Percentiles rank a stretch among this genome's conserved stretches.
Evolutionary conservation across 805 yeast genomes (phyloP).

Genomic region (Metschnikowia aberdeeniae): DNA sequence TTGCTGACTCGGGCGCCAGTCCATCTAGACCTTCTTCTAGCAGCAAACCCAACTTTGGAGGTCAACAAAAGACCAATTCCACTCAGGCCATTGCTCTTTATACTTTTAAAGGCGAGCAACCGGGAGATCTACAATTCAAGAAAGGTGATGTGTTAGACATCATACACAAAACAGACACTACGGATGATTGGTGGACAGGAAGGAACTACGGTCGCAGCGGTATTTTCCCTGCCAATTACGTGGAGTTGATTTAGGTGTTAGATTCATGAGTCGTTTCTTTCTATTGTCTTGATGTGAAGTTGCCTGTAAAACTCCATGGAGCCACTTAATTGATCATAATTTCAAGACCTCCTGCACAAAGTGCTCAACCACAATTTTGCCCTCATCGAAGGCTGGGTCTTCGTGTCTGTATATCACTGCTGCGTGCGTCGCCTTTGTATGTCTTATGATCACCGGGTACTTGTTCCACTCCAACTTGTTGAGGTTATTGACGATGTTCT

Average conservation of each 20-base stretch:
- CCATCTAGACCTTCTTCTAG: conserved; percentile 35
- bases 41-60: conserved; percentile 40
- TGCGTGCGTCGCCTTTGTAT: conserved; percentile 70
- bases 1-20: conserved; percentile 25
- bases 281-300: too few species aligned
- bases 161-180: conserved; percentile 77
- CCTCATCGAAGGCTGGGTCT: conserved; percentile 56
- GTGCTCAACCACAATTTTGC: conserved; percentile 62
- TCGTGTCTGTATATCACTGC: conserved; percentile 70
- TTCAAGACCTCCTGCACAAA: conserved; percentile 44
- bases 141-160: conserved; percentile 93
- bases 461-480: conserved; percentile 14
- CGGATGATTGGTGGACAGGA: conserved; percentile 99
- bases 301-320: too few species aligned
- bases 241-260: conserved; percentile 55
- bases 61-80: conserved; percentile 35
- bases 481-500: conserved; percentile 6
- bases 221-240: conserved; percentile 96
- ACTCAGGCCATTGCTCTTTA: conserved; percentile 88
- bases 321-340: background rate
- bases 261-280: too few species aligned
- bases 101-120: conserved; percentile 85
- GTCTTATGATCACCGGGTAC: conserved; percentile 39
- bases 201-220: conserved; percentile 79
- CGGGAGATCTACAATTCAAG: conserved; percentile 88